Percentiles rank a stretch among this genome's conserved stretches.
Conservation (phyloP, 176 grass and related monocot genomes). For the Hyparrhenia diplandra region DNA sequence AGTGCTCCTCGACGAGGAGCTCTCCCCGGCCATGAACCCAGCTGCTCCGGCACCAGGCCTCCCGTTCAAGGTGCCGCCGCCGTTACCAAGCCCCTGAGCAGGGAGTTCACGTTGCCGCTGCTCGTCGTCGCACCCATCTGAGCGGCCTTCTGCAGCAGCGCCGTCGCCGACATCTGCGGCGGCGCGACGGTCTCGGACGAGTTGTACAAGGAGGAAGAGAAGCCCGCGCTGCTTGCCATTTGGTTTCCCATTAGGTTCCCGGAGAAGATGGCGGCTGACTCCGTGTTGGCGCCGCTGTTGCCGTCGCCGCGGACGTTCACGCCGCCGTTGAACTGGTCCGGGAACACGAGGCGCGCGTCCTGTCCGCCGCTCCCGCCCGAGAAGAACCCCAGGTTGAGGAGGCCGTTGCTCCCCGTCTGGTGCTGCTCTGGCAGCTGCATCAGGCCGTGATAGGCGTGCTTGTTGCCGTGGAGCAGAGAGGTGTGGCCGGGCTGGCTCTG, state of each 20-base stretch:
- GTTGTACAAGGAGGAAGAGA: constrained; percentile 39
- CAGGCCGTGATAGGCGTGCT: constrained; percentile 55
- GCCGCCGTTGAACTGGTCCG: constrained; percentile 28
- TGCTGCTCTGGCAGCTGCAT: constrained; percentile 74
- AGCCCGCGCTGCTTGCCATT: constrained; percentile 8
- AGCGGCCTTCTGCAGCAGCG: constrained; percentile 68
- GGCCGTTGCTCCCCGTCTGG: not conserved
- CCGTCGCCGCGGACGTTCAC: not conserved
- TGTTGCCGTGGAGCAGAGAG: constrained; percentile 52
- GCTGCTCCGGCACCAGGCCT: not conserved
- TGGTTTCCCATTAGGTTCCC: constrained; percentile 48
- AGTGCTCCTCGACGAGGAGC: not conserved
- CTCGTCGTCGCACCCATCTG: constrained; percentile 71
- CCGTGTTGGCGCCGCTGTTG: not conserved
- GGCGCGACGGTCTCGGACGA: constrained; percentile 21
- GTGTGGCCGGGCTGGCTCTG: constrained; percentile 13
- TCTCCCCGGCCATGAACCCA: constrained; percentile 26
- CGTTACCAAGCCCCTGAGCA: constrained; percentile 51
- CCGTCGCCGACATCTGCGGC: constrained; percentile 81
- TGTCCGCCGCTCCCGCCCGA: constrained; percentile 31
- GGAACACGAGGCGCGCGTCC: constrained; percentile 51
- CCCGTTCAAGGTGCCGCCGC: constrained; percentile 28
- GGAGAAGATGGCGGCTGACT: constrained; percentile 22
- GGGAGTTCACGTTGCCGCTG: constrained; percentile 34
- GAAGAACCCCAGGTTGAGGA: constrained; percentile 53